These are phyloP conservation scores for Colletotrichum destructivum DNA, from an alignment of 2,329 filamentous ascomycete genomes.

Conservation along the genomic window DNA sequence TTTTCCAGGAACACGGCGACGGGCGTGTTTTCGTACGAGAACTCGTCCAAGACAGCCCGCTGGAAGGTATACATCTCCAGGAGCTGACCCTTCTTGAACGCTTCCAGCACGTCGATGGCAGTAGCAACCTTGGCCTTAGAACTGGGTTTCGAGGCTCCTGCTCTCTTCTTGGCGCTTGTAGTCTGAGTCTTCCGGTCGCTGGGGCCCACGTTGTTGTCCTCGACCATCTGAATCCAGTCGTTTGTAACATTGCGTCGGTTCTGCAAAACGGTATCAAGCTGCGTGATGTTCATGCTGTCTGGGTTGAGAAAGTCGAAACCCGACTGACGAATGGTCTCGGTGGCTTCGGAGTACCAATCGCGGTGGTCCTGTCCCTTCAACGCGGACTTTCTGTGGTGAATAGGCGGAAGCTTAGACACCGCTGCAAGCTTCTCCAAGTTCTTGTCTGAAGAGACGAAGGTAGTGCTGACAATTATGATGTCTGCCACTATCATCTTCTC, in stretches of 20 bases:
- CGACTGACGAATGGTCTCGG: slow-evolving; percentile 12
- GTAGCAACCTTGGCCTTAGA: neutral
- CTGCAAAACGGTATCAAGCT: slow-evolving; percentile 4
- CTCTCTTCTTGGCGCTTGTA: slow-evolving; percentile 24
- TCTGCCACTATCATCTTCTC: slow-evolving; percentile 49
- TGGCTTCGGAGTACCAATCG: slow-evolving; percentile 25
- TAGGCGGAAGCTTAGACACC: slow-evolving; percentile 24
- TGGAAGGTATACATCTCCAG: slow-evolving; percentile 57
- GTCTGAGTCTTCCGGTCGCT: slow-evolving; percentile 32
- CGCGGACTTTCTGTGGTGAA: slow-evolving; percentile 5
- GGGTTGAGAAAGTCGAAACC: slow-evolving; percentile 19
- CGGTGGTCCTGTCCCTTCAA: slow-evolving; percentile 17
- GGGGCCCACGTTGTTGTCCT: slow-evolving; percentile 18
- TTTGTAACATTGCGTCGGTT: neutral
- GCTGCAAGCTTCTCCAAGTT: slow-evolving; percentile 30
- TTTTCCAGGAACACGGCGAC: slow-evolving; percentile 53
- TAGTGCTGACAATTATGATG: slow-evolving; percentile 56
- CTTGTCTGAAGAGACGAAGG: slow-evolving; percentile 20
- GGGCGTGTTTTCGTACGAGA: slow-evolving; percentile 55
- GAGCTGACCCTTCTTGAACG: slow-evolving; percentile 43
- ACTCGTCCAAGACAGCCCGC: slow-evolving; percentile 61
- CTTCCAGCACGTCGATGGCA: neutral
- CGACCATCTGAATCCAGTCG: neutral
- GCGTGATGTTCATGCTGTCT: neutral
- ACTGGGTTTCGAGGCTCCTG: neutral